Evolutionary conservation across 768 basidiomycete genomes (phyloP), one percentile per base, ranked within the genome.

Genomic region (Pleurotus tuoliensis): DNA sequence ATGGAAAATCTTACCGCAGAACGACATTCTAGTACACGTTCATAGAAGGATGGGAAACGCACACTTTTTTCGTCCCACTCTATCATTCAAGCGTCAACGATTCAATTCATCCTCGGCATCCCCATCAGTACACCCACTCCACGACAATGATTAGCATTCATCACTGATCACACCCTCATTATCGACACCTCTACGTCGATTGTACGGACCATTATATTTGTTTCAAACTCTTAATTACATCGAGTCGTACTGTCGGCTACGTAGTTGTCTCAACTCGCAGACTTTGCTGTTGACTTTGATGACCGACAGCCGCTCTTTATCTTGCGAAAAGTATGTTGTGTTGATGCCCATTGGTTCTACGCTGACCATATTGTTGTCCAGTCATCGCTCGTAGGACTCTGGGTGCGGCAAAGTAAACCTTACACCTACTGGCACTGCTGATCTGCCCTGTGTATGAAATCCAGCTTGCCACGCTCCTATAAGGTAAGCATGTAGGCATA

Each of bases 331-430:
- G 51, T 53, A 18, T 15, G 39, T 11, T 24, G 3, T 53, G 37
- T 15, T 8, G 15, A 8, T 22, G 12, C 11, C 24, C 20, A 7
- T n/a, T 6, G n/a, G 18, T 5, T 18, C 37, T 6, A 20, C 15
- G 18, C 22, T 43, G 12, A 41, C 15, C 15, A 1, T 20, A 15
- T 24, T 4, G 15, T n/a, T 25, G n/a, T 53, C 1, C 15, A 53
- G 51, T 53, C 51, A 5, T 53, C 51, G 3, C 51, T 53, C 18
- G 22, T 53, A 40, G 51, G 51, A 16, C 51, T 53, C 22, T 53
- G 51, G 51, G 39, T 53, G 41, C 18, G 51, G 18, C 15, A 15
- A 5, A 11, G 22, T 22, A 24, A 22, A 0, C 4, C 4, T 3
- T 24, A 24, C 22, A 24, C 20, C 16, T 18, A 8, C 8, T 30